These are phyloP conservation scores for Leccinum ochraceum DNA, from an alignment of 768 basidiomycete species.

Conservation along the genomic window DNA sequence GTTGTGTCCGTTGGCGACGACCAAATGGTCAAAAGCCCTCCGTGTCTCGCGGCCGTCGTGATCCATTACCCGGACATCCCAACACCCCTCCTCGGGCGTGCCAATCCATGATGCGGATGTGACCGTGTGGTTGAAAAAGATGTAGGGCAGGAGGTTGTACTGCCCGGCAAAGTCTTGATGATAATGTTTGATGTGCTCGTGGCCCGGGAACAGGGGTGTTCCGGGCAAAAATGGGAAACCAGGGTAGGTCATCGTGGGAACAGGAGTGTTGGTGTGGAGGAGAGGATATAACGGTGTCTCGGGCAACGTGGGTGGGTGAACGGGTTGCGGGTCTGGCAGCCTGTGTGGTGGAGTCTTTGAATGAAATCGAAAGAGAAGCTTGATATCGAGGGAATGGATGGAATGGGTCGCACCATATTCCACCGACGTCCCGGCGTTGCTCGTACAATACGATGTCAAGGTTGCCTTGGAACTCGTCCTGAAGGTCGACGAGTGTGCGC, in stretches of 20 bases:
- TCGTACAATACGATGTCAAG: slow-evolving; percentile 58
- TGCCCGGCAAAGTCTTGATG: slow-evolving; percentile 44
- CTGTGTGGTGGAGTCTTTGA: slow-evolving; percentile 13
- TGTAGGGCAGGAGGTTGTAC: slow-evolving; percentile 39
- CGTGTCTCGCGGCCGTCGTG: slow-evolving; percentile 21
- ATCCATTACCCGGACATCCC: slow-evolving; percentile 43
- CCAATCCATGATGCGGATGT: slow-evolving; percentile 47
- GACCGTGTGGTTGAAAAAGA: slow-evolving; percentile 47
- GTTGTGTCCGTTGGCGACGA: slow-evolving; percentile 58
- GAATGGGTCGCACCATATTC: slow-evolving; percentile 46
- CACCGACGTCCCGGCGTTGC: slow-evolving; percentile 52
- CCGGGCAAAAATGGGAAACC: slow-evolving; percentile 50
- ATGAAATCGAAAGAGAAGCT: background rate
- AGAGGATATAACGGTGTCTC: slow-evolving; percentile 56
- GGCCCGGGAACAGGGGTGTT: slow-evolving; percentile 52
- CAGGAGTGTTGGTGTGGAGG: slow-evolving; percentile 55
- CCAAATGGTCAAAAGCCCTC: slow-evolving; percentile 50
- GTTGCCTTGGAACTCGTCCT: slow-evolving; percentile 17
- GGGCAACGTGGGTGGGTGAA: slow-evolving; percentile 48
- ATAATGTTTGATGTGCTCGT: slow-evolving; percentile 47
- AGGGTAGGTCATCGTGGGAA: slow-evolving; percentile 61
- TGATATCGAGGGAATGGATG: no score
- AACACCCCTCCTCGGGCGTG: slow-evolving; percentile 37
- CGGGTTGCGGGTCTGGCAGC: slow-evolving; percentile 35
- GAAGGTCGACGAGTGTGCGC: slow-evolving; percentile 37